Conservation (phyloP, 176 grass and related monocot species). For the Ensete glaucum region DNA sequence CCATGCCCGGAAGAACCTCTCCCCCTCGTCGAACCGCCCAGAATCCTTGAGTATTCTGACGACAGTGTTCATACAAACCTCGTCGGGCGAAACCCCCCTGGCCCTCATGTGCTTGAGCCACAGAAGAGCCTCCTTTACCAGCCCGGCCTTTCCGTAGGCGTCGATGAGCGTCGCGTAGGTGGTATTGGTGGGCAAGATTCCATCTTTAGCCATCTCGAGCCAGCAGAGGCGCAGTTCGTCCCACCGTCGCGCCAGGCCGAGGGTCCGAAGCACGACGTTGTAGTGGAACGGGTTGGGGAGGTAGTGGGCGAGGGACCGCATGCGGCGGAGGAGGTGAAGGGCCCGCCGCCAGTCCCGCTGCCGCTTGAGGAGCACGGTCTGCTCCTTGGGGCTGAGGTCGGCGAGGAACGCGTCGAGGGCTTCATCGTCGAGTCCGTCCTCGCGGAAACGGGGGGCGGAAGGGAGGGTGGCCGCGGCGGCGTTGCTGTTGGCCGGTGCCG, state of each 20-base stretch:
- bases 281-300: slow-evolving; percentile 46
- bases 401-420: slow-evolving; percentile 19
- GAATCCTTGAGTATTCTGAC: slow-evolving; percentile 54
- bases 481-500: neutral
- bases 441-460: neutral
- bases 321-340: slow-evolving; percentile 37
- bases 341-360: slow-evolving; percentile 50
- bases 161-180: slow-evolving; percentile 58
- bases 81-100: slow-evolving; percentile 35
- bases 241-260: slow-evolving; percentile 48
- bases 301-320: slow-evolving; percentile 42
- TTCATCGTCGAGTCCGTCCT: neutral
- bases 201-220: slow-evolving; percentile 33
- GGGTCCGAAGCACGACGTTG: slow-evolving; percentile 45
- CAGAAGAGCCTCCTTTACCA: slow-evolving; percentile 36
- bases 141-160: slow-evolving; percentile 51
- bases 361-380: slow-evolving; percentile 44
- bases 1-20: slow-evolving; percentile 44
- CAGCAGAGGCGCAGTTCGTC: slow-evolving; percentile 36
- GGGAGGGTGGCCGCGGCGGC: neutral
- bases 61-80: slow-evolving; percentile 62
- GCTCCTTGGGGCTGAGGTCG: slow-evolving; percentile 36
- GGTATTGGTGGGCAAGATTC: slow-evolving; percentile 36
- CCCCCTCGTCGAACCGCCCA: slow-evolving; percentile 27
- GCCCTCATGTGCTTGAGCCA: slow-evolving; percentile 53